Percentiles rank a stretch among this genome's conserved stretches.
Conservation (phyloP, 768 basidiomycete species). For the Tulasnella calospora region DNA sequence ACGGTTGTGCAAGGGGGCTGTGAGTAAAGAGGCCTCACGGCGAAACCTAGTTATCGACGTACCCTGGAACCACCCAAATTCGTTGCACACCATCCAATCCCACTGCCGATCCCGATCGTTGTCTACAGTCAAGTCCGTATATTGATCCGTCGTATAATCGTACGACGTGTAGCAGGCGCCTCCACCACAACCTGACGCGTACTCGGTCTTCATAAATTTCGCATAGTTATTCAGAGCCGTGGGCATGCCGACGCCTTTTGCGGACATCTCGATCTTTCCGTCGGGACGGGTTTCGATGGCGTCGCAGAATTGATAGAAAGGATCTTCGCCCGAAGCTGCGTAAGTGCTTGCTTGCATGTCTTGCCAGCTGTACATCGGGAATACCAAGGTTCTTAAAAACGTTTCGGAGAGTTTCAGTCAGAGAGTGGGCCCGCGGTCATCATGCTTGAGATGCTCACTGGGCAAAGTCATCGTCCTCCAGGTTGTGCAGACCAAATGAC, state of each 20-base stretch:
- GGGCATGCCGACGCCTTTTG: conserved; percentile 7
- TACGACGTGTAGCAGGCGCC: conserved; percentile 6
- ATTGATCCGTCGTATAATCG: neutral
- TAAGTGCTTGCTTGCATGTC: neutral
- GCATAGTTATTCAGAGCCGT: neutral
- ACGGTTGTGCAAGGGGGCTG: neutral
- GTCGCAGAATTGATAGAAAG: conserved; percentile 21
- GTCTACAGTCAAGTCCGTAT: neutral
- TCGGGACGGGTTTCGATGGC: conserved; percentile 14
- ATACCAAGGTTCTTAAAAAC: neutral
- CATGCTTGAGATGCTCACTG: neutral
- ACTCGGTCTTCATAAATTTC: neutral
- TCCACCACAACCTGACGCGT: neutral
- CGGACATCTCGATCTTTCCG: neutral
- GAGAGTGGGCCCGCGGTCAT: no score
- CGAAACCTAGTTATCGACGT: neutral
- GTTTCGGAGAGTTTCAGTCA: neutral
- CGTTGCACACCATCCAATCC: conserved; percentile 12
- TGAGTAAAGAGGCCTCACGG: neutral
- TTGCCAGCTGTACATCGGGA: neutral
- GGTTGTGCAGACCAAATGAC: neutral
- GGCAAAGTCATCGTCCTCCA: neutral
- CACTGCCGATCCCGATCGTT: neutral
- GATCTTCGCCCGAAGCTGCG: neutral
- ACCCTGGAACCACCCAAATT: conserved; percentile 12